Conservation (phyloP, 2,329 filamentous ascomycete species). For the Fonsecaea nubica region DNA sequence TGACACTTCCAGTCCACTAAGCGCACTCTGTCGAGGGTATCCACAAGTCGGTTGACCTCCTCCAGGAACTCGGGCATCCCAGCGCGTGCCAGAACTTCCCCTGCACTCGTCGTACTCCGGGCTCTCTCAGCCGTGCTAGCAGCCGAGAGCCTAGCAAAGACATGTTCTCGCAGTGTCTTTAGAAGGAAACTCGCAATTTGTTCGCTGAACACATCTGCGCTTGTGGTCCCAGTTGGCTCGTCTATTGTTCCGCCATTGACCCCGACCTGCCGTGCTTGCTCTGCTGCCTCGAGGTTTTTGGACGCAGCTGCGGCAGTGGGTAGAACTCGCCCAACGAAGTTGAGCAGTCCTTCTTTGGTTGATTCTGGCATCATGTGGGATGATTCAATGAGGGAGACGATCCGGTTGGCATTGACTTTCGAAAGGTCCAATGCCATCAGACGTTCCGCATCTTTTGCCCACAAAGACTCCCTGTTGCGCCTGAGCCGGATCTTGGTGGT, state of each 20-base stretch:
- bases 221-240: constrained; percentile 46
- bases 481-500: constrained; percentile 71
- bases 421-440: constrained; percentile 58
- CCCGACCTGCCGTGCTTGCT: constrained; percentile 45
- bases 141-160: constrained; percentile 62
- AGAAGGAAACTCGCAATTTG: constrained; percentile 67
- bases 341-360: constrained; percentile 53
- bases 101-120: constrained; percentile 63
- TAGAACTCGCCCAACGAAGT: constrained; percentile 60
- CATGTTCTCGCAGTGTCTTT: constrained; percentile 64
- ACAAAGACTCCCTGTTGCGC: constrained; percentile 67
- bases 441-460: constrained; percentile 66
- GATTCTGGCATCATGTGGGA: constrained; percentile 57
- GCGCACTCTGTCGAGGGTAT: constrained; percentile 62
- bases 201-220: constrained; percentile 59
- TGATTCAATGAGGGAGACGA: constrained; percentile 56
- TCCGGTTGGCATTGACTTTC: constrained; percentile 47
- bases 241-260: constrained; percentile 29
- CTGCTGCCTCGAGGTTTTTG: constrained; percentile 33
- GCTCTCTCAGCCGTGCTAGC: constrained; percentile 66
- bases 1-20: constrained; percentile 66
- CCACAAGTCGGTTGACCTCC: constrained; percentile 65
- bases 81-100: constrained; percentile 63
- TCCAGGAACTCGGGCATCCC: constrained; percentile 68
- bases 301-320: constrained; percentile 58